Evolutionary conservation across 2,329 filamentous ascomycete genomes (phyloP), one percentile per base, ranked within the genome.

Genomic region (Cadophora sp.): DNA sequence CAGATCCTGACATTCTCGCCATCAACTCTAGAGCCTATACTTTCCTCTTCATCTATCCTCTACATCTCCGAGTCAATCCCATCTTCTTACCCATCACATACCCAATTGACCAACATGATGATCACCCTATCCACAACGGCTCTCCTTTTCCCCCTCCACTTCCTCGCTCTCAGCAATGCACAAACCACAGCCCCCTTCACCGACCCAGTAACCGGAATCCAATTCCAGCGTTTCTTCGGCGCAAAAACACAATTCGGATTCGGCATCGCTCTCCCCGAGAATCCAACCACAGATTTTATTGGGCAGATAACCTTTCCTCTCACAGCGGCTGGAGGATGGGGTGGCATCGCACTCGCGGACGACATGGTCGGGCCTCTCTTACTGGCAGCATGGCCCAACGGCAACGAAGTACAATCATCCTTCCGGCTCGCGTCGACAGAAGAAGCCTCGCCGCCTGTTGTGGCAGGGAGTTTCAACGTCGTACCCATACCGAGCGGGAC

Each of bases 361-460:
- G 76, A 79, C 8, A 83, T 84, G 81, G 73, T 81, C 56, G 79
- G 78, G 9, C 80, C 81, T 22, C 77, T 84, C 22, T 76, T 84
- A 33, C 76, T 84, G 9, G 77, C 80, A 0, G 80, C 78, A 4
- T 84, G 82, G 80, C 76, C 82, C 1, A 79, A 82, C 67, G 78
- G 78, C 1, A 73, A 77, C 0, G 72, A 73, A 39, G 77, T 83
- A 8, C 76, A 82, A 61, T 78, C 79, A 3, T 80, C 79, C 0
- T 83, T 84, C 69, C 77, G 82, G 6, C 79, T 81, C 67, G 80
- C 80, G 27, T 78, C 76, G 36, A 75, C 80, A 68, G 81, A 82
- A 71, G 66, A 67, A 3, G 80, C 7, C 77, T 76, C 1, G 81
- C 33, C 55, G 20, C 55, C 55, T 24, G 55, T 59, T 13, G 55